Conservation (phyloP, 108 stramenopile species). For the Nitzschia palea region DNA sequence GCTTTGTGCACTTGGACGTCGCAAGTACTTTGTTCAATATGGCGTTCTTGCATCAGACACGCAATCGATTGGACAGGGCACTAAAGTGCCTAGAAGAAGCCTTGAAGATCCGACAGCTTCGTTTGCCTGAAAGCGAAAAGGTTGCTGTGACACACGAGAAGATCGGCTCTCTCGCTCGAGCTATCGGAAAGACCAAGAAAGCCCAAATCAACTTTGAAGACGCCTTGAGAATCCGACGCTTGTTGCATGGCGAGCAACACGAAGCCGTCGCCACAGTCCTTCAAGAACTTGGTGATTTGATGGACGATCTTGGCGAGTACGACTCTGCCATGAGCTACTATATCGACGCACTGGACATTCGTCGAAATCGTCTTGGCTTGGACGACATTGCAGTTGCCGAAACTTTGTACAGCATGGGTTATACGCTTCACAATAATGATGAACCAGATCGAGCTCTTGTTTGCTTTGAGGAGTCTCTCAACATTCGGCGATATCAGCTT, state of each 20-base stretch:
- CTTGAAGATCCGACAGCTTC: slow-evolving; percentile 66
- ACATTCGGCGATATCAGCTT: slow-evolving; percentile 56
- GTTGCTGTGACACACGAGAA: slow-evolving; percentile 63
- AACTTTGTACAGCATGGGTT: slow-evolving; percentile 75
- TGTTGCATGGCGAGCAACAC: slow-evolving; percentile 65
- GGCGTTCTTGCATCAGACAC: slow-evolving; percentile 56
- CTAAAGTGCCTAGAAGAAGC: slow-evolving; percentile 73
- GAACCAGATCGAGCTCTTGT: slow-evolving; percentile 53
- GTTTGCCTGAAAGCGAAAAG: slow-evolving; percentile 67
- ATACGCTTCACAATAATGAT: slow-evolving; percentile 55
- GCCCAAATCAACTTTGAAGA: slow-evolving; percentile 69
- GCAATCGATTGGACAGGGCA: slow-evolving; percentile 58
- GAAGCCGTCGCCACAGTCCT: slow-evolving; percentile 67
- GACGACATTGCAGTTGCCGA: slow-evolving; percentile 65
- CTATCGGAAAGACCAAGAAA: slow-evolving; percentile 57
- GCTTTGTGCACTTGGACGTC: slow-evolving; percentile 77
- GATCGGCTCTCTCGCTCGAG: slow-evolving; percentile 58
- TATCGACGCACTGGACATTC: slow-evolving; percentile 66
- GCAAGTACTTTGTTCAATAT: slow-evolving; percentile 79
- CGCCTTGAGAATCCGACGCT: slow-evolving; percentile 58
- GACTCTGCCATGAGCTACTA: slow-evolving; percentile 64
- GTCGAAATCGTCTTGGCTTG: slow-evolving; percentile 43
- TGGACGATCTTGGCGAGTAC: slow-evolving; percentile 69
- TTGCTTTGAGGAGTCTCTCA: slow-evolving; percentile 65
- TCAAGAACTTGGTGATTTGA: slow-evolving; percentile 75